Evolutionary conservation across 768 basidiomycete genomes (phyloP), one percentile per base, ranked within the genome.

Genomic region (Psilocybe cubensis): DNA sequence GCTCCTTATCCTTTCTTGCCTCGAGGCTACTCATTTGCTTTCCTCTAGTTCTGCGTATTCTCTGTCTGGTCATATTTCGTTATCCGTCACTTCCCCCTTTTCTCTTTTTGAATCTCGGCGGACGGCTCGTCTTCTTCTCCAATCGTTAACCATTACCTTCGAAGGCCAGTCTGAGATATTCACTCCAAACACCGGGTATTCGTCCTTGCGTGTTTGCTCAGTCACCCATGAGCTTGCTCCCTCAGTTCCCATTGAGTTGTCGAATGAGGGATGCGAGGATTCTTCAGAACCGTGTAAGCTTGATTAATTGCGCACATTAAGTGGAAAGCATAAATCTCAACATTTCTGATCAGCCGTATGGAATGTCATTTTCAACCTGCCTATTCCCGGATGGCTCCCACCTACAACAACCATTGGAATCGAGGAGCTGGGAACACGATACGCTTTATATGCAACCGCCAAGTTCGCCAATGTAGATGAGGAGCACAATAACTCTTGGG

Each of bases 381-480:
- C 84, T 14, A 74, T 96, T n/a, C 94, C 94, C 4, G 95, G 94
- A 17, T 96, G 95, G 95, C 79, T 97, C 2, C 94, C 94, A 7
- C 78, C 80, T 1, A 79, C 84, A 14, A 75, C 83, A 23, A 64
- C 51, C 3, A 80, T 84, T 56, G 84, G 86, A 23, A 69, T 78
- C 14, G 78, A 79, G 18, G 77, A 78, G 11, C 66, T 81, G 29
- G 89, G 89, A 20, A 83, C 84, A 5, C 80, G 79, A 52, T 94
- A 94, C 66, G 76, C 78, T 18, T 76, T 94, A 24, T 83, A 82
- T 60, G 89, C 90, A 14, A 82, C 82, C 23, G 89, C 87, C 8
- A 84, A 81, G 60, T 87, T 85, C 63, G 62, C 76, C 24, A 71
- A 77, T 53, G 51, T 79, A 33, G 81, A 81, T 25, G 83, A 83